Percentiles rank a stretch among this genome's conserved stretches.
Evolutionary conservation across 306 rosid species (phyloP).

Genomic region (Fragaria vesca): DNA sequence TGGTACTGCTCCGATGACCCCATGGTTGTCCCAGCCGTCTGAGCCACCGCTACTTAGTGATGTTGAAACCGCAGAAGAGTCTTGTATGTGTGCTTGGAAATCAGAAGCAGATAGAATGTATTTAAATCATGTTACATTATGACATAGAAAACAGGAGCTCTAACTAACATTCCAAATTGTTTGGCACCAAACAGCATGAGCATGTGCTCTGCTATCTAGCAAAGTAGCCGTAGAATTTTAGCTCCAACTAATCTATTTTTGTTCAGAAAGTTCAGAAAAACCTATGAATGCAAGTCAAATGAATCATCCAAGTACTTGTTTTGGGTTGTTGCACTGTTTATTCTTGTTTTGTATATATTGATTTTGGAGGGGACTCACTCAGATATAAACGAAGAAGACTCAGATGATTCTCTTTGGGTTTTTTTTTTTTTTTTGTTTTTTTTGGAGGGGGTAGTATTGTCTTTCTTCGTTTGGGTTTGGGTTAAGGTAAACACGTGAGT

Average conservation of each 20-base stretch:
- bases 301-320: background rate
- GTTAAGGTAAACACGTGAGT: background rate
- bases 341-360: background rate
- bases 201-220: background rate
- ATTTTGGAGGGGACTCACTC: background rate
- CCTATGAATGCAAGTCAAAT: background rate
- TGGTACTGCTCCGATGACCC: background rate
- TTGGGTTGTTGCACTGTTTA: background rate
- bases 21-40: background rate
- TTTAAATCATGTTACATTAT: background rate
- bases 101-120: background rate
- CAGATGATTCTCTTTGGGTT: too few species aligned
- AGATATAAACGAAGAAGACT: background rate
- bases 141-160: background rate
- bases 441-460: too few species aligned
- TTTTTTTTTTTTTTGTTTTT: too few species aligned
- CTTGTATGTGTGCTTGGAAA: background rate
- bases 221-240: background rate
- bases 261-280: background rate
- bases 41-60: background rate
- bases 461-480: too few species aligned
- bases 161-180: background rate
- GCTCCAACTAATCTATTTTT: slow-evolving; percentile 3
- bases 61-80: background rate
- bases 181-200: background rate